Evolutionary conservation across 2,329 filamentous ascomycete genomes (phyloP).

Genomic region (Hypomyces rosellus): DNA sequence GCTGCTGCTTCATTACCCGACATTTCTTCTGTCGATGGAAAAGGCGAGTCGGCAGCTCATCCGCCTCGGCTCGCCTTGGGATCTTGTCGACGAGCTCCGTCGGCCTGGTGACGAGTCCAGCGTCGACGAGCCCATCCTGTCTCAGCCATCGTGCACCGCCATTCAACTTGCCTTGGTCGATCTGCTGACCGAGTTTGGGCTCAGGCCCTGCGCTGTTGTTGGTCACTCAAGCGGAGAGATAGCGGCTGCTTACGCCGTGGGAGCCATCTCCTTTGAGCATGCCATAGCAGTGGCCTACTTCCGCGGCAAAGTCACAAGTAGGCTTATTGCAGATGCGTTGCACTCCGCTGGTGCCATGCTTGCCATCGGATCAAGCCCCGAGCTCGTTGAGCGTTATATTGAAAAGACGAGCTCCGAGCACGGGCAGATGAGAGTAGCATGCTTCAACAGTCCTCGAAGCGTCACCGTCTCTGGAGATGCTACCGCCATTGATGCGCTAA

Average conservation of each 20-base stretch:
- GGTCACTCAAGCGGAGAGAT: no score
- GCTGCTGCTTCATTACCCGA: conserved; percentile 4
- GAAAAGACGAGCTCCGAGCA: background rate
- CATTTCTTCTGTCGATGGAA: background rate
- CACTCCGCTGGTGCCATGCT: background rate
- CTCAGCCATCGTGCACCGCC: conserved; percentile 35
- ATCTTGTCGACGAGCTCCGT: conserved; percentile 11
- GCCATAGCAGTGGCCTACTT: no score
- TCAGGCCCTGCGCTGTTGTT: conserved; percentile 15
- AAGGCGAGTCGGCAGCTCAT: no score
- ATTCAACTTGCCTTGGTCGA: conserved; percentile 36
- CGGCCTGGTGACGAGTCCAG: conserved; percentile 10
- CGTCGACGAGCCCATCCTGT: conserved; percentile 18
- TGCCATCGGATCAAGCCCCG: background rate
- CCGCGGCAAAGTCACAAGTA: conserved; percentile 12
- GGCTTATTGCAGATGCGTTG: conserved; percentile 5
- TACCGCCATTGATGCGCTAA: background rate
- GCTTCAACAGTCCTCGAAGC: background rate
- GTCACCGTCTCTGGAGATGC: background rate
- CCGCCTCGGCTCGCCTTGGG: no score
- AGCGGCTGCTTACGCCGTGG: no score
- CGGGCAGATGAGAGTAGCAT: background rate
- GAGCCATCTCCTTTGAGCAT: no score
- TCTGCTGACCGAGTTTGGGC: conserved; percentile 21
- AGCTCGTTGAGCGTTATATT: background rate